Evolutionary conservation across 1,284 basidiomycete genomes (phyloP), one percentile per base, ranked within the genome.

Genomic region (Microbotryomycetes sp.): DNA sequence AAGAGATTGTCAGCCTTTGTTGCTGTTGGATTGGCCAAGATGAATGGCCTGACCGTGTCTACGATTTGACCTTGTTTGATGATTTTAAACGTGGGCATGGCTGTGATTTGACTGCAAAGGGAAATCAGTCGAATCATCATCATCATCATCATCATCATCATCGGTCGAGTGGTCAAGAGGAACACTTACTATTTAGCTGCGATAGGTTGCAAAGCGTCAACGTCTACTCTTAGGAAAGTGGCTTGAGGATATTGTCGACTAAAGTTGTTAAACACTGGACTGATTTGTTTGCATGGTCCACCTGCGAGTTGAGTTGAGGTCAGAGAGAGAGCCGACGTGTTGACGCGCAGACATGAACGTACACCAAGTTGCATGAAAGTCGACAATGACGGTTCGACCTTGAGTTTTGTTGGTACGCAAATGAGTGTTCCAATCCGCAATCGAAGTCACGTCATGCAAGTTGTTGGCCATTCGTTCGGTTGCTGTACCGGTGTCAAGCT

Each of bases 41-140:
- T 26, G 7, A 2, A 12, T 30, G 14, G 22, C n/a, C 65, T 4
- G 6, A 69, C 65, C 0, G 67, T 66, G 3, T 69, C 64, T 56
- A 68, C 64, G 5, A 70, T 64, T 28, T 66, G 53, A 3, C 69
- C 70, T 0, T 32, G 29, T n/a, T 67, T 63, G 53, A 72, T 62
- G 19, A 66, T 64, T 4, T 70, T 53, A 54, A 72, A 72, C 3
- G 71, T 72, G 0, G 71, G 71, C 71, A 72, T 72, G 0, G 71
- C 69, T 1, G 64, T 58, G 53, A 72, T 52, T 45, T 68, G 48
- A 51, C 64, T 65, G 63, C 7, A 29, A 12, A 14, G 31, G 25
- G 29, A 25, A 12, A 23, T 15, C 15, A 15, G 15, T 46, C 15
- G 45, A 46, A n/a, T 15, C 45, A 46, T 46, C 45, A n/a, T n/a